Evolutionary conservation across 495 filamentous ascomycete genomes (phyloP).

Genomic region (Talaromyces liani): DNA sequence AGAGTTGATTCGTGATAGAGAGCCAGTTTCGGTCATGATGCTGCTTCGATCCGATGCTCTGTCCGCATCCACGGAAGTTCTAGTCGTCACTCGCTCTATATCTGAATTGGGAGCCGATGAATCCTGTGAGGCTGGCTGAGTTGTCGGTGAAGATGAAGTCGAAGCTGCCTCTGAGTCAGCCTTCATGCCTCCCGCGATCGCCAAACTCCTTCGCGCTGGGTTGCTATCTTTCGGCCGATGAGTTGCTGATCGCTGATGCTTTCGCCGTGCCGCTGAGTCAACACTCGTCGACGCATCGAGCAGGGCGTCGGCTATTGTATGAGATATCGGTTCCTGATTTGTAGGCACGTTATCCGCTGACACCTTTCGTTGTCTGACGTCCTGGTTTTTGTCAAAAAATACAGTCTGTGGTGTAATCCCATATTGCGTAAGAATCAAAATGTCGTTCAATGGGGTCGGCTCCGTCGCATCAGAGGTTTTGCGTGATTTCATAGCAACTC

Average conservation of each 20-base stretch:
- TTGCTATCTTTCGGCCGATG: constrained; percentile 41
- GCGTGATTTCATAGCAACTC: constrained; percentile 61
- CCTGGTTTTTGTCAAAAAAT: constrained; percentile 73
- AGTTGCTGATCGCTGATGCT: constrained; percentile 38
- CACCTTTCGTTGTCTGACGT: constrained; percentile 35
- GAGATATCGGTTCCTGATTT: constrained; percentile 39
- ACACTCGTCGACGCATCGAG: constrained; percentile 89
- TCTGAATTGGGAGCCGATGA: constrained; percentile 35
- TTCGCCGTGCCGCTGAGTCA: constrained; percentile 54
- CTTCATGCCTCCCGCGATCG: constrained; percentile 17
- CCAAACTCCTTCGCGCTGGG: constrained; percentile 12
- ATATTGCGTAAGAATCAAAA: constrained; percentile 62
- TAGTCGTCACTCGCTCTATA: constrained; percentile 17
- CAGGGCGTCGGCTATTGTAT: constrained; percentile 84
- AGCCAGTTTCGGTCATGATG: constrained; percentile 31
- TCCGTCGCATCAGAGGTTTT: constrained; percentile 33
- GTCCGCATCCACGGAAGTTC: constrained; percentile 11
- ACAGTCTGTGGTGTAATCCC: constrained; percentile 78
- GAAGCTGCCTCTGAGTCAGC: constrained; percentile 18
- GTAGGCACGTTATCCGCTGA: constrained; percentile 17
- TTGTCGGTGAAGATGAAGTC: constrained; percentile 30
- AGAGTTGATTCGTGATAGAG: constrained; percentile 20
- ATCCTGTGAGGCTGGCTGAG: constrained; percentile 27
- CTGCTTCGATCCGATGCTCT: constrained; percentile 27
- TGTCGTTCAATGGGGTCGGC: constrained; percentile 51